Conservation (phyloP, 1,284 basidiomycete species). For the Heterobasidion parviporum region DNA sequence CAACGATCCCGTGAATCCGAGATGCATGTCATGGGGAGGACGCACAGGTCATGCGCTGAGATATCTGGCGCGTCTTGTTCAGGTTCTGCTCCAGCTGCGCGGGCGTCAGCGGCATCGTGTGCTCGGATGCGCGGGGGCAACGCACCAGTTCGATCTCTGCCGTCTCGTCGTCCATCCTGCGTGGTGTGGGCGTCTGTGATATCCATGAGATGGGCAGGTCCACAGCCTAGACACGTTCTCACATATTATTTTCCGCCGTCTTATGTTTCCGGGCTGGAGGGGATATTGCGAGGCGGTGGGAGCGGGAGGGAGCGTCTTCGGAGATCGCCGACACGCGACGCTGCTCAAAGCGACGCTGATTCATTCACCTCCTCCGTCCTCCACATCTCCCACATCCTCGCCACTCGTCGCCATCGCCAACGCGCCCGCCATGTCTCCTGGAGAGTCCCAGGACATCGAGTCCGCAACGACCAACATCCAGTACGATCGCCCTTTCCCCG, state of each 20-base stretch:
- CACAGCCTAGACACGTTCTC: no score
- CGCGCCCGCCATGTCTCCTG: slow-evolving; percentile 9
- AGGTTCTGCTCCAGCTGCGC: slow-evolving; percentile 74
- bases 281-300: no score
- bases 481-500: slow-evolving; percentile 26
- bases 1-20: neutral
- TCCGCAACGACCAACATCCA: slow-evolving; percentile 40
- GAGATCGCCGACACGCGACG: no score
- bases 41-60: slow-evolving; percentile 75
- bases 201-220: no score
- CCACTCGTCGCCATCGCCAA: no score
- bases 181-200: no score
- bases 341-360: no score
- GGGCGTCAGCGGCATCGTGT: neutral
- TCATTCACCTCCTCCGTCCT: no score
- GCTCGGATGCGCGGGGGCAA: neutral
- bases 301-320: no score
- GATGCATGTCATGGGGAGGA: slow-evolving; percentile 4
- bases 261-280: no score
- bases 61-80: slow-evolving; percentile 74
- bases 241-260: no score
- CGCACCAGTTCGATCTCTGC: neutral
- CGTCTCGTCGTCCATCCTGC: neutral
- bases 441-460: slow-evolving; percentile 43
- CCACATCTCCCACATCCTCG: no score